These are phyloP conservation scores for Termitomyces sp. DNA, from an alignment of 768 basidiomycete species.

Conservation along the genomic window DNA sequence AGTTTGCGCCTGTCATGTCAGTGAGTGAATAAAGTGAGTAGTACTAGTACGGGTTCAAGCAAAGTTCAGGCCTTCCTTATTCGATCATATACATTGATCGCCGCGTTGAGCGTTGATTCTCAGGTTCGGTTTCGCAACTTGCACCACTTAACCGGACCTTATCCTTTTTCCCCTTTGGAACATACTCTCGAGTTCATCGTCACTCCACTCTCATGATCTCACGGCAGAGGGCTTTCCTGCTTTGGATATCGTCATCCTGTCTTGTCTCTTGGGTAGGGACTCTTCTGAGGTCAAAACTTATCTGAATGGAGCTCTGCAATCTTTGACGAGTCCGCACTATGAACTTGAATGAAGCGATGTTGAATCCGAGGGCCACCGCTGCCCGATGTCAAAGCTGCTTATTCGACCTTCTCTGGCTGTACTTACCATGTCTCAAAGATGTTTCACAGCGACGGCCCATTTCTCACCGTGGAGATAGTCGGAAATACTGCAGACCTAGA, in stretches of 20 bases:
- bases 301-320: neutral
- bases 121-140: too few species aligned
- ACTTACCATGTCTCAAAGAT: neutral
- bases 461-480: neutral
- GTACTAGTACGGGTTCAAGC: neutral
- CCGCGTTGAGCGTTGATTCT: too few species aligned
- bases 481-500: neutral
- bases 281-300: neutral
- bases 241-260: neutral
- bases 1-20: slow-evolving; percentile 63
- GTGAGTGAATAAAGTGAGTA: neutral
- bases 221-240: neutral
- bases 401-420: too few species aligned
- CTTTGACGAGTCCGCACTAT: too few species aligned
- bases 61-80: too few species aligned
- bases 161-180: too few species aligned
- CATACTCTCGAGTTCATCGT: too few species aligned
- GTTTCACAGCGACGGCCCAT: neutral
- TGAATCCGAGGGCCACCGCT: neutral
- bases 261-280: neutral
- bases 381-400: too few species aligned
- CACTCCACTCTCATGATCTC: neutral
- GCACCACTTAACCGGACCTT: too few species aligned
- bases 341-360: neutral
- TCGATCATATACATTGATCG: too few species aligned